Percentiles rank a stretch among this genome's conserved stretches.
Evolutionary conservation across 345 rosid species (phyloP).

Genomic region (Populus pruinosa): DNA sequence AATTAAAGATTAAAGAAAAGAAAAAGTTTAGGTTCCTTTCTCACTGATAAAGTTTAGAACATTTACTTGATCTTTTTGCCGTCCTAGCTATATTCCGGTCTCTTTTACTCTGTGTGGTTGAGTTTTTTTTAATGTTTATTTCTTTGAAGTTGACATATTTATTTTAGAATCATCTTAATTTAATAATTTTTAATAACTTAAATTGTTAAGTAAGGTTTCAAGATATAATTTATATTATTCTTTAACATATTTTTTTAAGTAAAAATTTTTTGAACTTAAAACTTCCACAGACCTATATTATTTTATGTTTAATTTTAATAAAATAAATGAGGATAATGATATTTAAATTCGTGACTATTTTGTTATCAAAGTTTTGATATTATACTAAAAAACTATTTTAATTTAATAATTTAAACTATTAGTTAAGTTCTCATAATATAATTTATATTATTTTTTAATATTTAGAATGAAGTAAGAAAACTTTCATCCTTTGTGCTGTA

Average conservation of each 20-base stretch:
- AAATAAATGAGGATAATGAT: accelerated
- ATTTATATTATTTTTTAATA: no score
- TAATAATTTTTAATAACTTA: no score
- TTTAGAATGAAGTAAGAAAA: no score
- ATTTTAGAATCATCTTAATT: no score
- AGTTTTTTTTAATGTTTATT: no score
- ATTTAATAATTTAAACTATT: no score
- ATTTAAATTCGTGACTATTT: no score
- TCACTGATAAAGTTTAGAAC: not conserved
- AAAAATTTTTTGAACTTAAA: accelerated
- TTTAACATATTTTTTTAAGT: accelerated
- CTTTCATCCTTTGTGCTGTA: not conserved
- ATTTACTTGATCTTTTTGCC: not conserved
- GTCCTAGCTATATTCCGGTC: not conserved
- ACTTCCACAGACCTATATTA: accelerated
- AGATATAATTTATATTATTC: no score
- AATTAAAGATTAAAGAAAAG: not conserved
- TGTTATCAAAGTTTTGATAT: accelerated
- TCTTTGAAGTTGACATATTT: no score
- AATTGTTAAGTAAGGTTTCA: accelerated
- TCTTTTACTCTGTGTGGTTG: not conserved
- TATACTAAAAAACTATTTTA: no score
- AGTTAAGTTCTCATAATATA: accelerated
- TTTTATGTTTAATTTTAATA: no score
- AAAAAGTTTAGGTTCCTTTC: not conserved